A percentile compares a stretch with the other conserved stretches of the same genome.
These are phyloP conservation scores for Crithidia bombi DNA, from an alignment of 208 protist genomes.

Conservation along the genomic window DNA sequence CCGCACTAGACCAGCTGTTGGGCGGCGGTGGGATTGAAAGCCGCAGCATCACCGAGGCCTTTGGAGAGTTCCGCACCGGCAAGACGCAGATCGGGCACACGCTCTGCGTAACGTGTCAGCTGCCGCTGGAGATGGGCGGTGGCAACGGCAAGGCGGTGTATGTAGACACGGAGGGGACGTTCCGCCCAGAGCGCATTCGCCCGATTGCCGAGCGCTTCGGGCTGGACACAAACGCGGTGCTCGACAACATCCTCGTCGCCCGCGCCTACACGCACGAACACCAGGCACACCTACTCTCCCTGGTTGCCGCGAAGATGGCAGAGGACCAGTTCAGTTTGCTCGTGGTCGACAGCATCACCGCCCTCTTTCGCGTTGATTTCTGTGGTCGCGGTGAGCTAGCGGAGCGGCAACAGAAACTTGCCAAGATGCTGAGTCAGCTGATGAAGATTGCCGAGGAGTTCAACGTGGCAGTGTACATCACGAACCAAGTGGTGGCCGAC, in stretches of 20 bases:
- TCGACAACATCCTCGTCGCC: conserved; percentile 98
- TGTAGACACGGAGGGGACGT: conserved; percentile 99
- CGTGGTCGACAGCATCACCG: conserved; percentile 99
- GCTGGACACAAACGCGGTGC: conserved; percentile 87
- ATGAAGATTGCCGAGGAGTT: conserved; percentile 99
- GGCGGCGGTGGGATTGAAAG: conserved; percentile 97
- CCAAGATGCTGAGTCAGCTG: conserved; percentile 92
- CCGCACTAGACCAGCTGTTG: conserved; percentile 93
- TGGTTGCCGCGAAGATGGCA: conserved; percentile 93
- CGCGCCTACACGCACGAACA: conserved; percentile 97
- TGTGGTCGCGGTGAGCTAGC: conserved; percentile 97
- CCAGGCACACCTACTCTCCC: conserved; percentile 92
- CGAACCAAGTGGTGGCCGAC: conserved; percentile 99
- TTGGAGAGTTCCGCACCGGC: conserved; percentile 99
- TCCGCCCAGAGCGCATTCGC: conserved; percentile 96
- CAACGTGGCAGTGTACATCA: conserved; percentile 99
- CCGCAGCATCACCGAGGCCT: conserved; percentile 97
- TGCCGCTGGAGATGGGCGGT: conserved; percentile 91
- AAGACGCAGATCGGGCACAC: conserved; percentile 99
- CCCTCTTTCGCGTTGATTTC: conserved; percentile 98
- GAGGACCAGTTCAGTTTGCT: conserved; percentile 93
- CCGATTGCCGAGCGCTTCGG: conserved; percentile 97
- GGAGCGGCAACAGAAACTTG: conserved; percentile 96
- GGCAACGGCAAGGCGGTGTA: conserved; percentile 95
- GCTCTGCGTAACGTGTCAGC: conserved; percentile 97